Conservation (phyloP, 169 alveolate genomes). For the Plasmodium vinckei region DNA sequence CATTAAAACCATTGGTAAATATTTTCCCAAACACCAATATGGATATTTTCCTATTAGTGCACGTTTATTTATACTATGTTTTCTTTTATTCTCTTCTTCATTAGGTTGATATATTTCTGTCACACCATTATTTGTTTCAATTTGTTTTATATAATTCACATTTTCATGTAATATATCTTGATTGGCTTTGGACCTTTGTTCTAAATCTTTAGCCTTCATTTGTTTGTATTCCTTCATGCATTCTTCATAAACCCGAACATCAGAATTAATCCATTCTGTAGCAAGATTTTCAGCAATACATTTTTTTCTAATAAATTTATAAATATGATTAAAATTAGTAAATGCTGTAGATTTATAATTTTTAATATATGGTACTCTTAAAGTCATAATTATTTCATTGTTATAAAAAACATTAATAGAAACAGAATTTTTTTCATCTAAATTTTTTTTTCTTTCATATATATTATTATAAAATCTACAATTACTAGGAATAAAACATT, state of each 20-base stretch:
- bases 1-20: conserved; percentile 38
- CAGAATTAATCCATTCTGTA: conserved; percentile 17
- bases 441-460: conserved; percentile 36
- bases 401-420: conserved; percentile 38
- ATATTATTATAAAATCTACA: conserved; percentile 23
- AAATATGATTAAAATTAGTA: conserved; percentile 57
- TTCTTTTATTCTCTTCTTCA: neutral
- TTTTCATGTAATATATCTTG: neutral
- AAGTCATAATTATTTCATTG: conserved; percentile 46
- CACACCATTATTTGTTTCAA: neutral
- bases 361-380: conserved; percentile 46
- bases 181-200: neutral
- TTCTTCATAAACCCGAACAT: conserved; percentile 25
- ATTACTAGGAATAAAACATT: conserved; percentile 48
- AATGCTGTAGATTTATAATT: conserved; percentile 65
- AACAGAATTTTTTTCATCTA: conserved; percentile 52
- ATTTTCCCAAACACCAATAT: conserved; percentile 62
- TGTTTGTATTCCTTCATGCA: conserved; percentile 13
- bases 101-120: neutral
- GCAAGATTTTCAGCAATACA: conserved; percentile 40
- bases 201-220: neutral
- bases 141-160: neutral
- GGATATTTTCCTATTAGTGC: neutral
- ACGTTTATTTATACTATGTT: neutral
- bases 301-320: conserved; percentile 30